Base-by-base conservation (phyloP, 352 stramenopile genomes). In the Lagenidium sp. region DNA sequence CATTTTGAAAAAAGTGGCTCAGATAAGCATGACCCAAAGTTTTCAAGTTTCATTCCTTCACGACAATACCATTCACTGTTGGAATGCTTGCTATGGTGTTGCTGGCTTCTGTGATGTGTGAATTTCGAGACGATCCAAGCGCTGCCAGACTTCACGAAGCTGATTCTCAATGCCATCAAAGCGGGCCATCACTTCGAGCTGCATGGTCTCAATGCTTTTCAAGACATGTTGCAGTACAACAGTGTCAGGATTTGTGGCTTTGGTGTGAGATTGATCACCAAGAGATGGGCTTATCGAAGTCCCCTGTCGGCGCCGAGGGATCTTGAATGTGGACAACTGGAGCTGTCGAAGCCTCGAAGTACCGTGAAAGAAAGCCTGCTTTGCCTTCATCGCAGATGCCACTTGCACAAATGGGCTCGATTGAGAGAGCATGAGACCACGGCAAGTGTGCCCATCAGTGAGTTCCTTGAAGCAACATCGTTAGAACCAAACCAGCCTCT, bases 391-490 rank as follows among this genome's bases (percentile, higher is more conserved):
- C 0, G 59, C 64, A 6, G 67, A 78, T n/a, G 53, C 67, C 39
- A 76, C 63, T 41, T 78, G 55, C n/a, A 71, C 47, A 28, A 77
- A 79, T 18, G 68, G 64, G 51, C 60, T 77, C 8, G 57, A 49
- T 26, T 62, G 44, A 15, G 49, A 39, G 10, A 81, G 36, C 23
- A 60, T 60, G 6, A 83, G 49, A 16, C 70, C 70, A 50, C 63
- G 67, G 25, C 70, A 79, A 7, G 72, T 52, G 22, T 81, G 65
- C 7, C 34, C 63, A 7, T 59, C 15, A 7, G 63, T 53, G 5
- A 83, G 53, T 11, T 81, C 60, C 70, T 83, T 13, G n/a, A n/a
- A n/a, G n/a, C n/a, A n/a, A n/a, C n/a, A n/a, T n/a, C 19, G 34
- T 5, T 19, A 29, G 22, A 31, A 44, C 16, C 18, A 13, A 18